A percentile compares a stretch with the other conserved stretches of the same genome.
Evolutionary conservation across 164 flowering plant species (phyloP).

Genomic region (Akebia trifoliata): DNA sequence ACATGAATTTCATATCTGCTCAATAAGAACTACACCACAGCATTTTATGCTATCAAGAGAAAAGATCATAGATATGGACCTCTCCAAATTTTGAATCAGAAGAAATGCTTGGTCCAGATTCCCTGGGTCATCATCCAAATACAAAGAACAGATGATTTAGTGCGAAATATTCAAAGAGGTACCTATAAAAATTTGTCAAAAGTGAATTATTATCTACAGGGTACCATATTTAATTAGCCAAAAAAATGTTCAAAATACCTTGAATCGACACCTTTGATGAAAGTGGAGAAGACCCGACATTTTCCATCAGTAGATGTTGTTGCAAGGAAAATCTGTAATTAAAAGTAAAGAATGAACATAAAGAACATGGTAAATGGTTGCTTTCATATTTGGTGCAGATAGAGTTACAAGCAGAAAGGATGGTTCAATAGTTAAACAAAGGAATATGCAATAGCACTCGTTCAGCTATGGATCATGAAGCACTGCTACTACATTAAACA

Average conservation of each 20-base stretch:
- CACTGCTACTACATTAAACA: no score
- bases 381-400: not conserved
- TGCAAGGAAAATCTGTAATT: slow-evolving; percentile 76
- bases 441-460: not conserved
- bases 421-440: not conserved
- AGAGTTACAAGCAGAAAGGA: not conserved
- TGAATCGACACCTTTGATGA: slow-evolving; percentile 91
- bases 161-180: not conserved
- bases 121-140: slow-evolving; percentile 43
- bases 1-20: not conserved
- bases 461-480: not conserved
- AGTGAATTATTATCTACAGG: not conserved
- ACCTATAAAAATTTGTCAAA: not conserved
- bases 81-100: slow-evolving; percentile 92
- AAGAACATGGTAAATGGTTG: not conserved
- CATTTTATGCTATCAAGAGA: not conserved
- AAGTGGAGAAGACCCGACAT: slow-evolving; percentile 90
- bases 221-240: not conserved
- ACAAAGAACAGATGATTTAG: slow-evolving; percentile 3
- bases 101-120: slow-evolving; percentile 42
- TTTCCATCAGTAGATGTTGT: slow-evolving; percentile 98
- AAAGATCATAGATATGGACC: slow-evolving; percentile 35
- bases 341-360: slow-evolving; percentile 10
- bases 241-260: slow-evolving; percentile 37
- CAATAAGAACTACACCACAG: not conserved